Evolutionary conservation across 176 grass and related monocot species (phyloP).

Genomic region (Oryza brachyantha): DNA sequence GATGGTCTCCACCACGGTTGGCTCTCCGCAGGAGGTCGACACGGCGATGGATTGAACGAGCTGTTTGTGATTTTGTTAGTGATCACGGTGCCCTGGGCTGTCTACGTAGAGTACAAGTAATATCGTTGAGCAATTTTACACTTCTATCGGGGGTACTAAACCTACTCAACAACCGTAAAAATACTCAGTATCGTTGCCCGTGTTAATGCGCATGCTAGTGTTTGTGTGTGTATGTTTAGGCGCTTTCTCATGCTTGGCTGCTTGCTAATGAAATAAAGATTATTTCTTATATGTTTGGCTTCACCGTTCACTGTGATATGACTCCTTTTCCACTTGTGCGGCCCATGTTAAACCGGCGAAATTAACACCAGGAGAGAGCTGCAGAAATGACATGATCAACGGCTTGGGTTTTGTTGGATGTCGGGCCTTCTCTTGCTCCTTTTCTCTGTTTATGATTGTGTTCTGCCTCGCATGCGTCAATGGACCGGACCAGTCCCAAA

Average conservation of each 20-base stretch:
- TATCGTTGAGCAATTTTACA: no score
- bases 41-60: not conserved
- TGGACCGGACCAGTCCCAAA: not conserved
- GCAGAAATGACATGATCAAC: no score
- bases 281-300: not conserved
- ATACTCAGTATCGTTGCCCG: no score
- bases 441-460: no score
- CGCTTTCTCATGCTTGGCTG: not conserved
- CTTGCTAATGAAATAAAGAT: not conserved
- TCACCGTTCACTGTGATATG: not conserved
- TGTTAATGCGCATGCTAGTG: no score
- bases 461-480: no score
- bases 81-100: not conserved
- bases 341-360: not conserved
- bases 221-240: not conserved
- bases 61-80: no score
- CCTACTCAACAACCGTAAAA: no score
- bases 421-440: no score
- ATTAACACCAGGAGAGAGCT: not conserved
- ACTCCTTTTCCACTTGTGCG: no score
- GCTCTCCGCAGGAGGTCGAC: slow-evolving; percentile 1
- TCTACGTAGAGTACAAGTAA: not conserved
- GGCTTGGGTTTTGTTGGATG: no score
- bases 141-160: no score
- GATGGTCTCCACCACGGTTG: slow-evolving; percentile 39